These are phyloP conservation scores for Aethionema arabicum DNA, from an alignment of 345 rosid genomes.

Conservation along the genomic window DNA sequence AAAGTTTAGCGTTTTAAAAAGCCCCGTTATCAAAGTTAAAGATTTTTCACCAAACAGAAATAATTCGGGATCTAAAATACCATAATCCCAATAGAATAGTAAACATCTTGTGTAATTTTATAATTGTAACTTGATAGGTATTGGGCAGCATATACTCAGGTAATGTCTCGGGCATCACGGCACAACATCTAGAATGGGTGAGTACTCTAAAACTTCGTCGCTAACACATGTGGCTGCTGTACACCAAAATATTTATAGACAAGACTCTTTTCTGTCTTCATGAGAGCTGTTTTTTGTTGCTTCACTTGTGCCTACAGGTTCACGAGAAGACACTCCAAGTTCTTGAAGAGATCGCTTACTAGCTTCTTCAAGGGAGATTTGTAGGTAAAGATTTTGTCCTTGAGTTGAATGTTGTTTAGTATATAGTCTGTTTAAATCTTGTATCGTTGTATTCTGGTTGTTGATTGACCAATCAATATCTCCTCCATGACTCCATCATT, in stretches of 20 bases:
- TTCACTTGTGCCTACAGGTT: constrained; percentile 48
- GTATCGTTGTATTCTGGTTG: not conserved
- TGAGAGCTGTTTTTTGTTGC: not conserved
- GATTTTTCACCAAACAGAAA: no score
- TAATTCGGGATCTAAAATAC: no score
- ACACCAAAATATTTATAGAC: not conserved
- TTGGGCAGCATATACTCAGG: constrained; percentile 83
- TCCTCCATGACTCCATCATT: not conserved
- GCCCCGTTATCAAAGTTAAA: no score
- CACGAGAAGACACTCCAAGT: constrained; percentile 83
- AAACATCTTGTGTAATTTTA: not conserved
- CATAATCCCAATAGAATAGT: not conserved
- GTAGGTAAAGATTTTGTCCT: constrained; percentile 15
- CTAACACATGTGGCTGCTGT: no score
- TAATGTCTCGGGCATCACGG: constrained; percentile 79
- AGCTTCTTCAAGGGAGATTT: constrained; percentile 10
- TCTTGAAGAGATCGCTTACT: constrained; percentile 87
- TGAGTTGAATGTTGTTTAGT: not conserved
- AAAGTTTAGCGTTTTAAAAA: no score
- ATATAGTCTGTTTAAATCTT: not conserved
- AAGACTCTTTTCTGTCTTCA: not conserved
- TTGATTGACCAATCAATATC: not conserved
- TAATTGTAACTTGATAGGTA: constrained; percentile 51
- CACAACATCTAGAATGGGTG: constrained; percentile 97
- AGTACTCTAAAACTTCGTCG: constrained; percentile 21